Evolutionary conservation across 2,329 filamentous ascomycete genomes (phyloP).

Genomic region (Claviceps humidiphila): DNA sequence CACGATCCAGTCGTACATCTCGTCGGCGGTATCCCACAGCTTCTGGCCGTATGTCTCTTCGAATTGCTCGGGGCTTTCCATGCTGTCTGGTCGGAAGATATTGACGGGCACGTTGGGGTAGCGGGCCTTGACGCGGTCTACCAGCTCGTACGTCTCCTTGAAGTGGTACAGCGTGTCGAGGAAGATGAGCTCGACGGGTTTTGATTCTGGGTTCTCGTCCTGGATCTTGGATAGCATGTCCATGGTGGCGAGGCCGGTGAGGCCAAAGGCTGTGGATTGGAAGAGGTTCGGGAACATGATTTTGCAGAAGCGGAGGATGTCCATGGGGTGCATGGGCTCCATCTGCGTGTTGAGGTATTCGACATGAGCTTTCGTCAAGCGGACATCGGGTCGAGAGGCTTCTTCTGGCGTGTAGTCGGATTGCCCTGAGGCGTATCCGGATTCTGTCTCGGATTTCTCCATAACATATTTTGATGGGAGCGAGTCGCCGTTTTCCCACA

Average conservation of each 20-base stretch:
- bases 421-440: conserved; percentile 62
- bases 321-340: conserved; percentile 75
- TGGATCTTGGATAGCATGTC: conserved; percentile 74
- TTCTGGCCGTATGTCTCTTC: conserved; percentile 67
- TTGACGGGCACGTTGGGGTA: conserved; percentile 76
- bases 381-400: conserved; percentile 53
- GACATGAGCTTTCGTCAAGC: conserved; percentile 78
- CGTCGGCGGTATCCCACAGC: conserved; percentile 73
- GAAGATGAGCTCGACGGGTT: conserved; percentile 57
- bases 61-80: conserved; percentile 62
- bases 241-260: conserved; percentile 69
- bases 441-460: conserved; percentile 48
- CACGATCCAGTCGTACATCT: conserved; percentile 91
- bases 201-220: conserved; percentile 45
- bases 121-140: conserved; percentile 58
- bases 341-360: conserved; percentile 84
- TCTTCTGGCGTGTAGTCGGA: conserved; percentile 26
- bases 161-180: conserved; percentile 79
- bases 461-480: conserved; percentile 24
- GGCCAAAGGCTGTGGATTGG: conserved; percentile 72
- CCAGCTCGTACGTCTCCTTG: conserved; percentile 58
- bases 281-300: conserved; percentile 80
- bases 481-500: conserved; percentile 25
- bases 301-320: conserved; percentile 85
- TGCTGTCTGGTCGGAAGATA: conserved; percentile 75